Evolutionary conservation across 257 asterid species (phyloP).

Genomic region (Penstemon barbatus): DNA sequence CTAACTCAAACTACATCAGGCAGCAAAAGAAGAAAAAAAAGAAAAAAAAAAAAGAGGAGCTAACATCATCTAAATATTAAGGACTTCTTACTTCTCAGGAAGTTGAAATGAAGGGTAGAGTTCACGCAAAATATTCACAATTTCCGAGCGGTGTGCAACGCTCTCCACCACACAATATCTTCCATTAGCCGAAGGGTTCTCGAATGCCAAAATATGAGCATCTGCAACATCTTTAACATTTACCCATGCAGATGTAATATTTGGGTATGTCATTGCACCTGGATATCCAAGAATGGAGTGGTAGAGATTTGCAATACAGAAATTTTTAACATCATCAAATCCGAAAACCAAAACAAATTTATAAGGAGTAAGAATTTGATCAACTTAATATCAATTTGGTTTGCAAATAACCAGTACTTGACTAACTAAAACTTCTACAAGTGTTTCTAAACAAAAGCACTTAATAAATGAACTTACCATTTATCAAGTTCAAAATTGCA

Average conservation of each 20-base stretch:
- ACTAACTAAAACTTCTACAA: neutral
- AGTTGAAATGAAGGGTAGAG: slow-evolving; percentile 42
- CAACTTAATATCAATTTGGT: neutral
- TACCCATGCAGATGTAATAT: slow-evolving; percentile 47
- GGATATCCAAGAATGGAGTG: slow-evolving; percentile 30
- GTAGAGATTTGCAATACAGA: neutral
- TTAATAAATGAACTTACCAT: slow-evolving; percentile 37
- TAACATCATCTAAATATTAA: too few species aligned
- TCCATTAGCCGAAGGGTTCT: slow-evolving; percentile 52
- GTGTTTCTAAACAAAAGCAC: neutral
- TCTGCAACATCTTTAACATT: slow-evolving; percentile 55
- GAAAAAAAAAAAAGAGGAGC: too few species aligned
- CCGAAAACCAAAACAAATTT: neutral
- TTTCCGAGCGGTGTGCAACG: slow-evolving; percentile 43
- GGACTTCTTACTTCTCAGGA: slow-evolving; percentile 48
- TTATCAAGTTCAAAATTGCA: slow-evolving; percentile 41
- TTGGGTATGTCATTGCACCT: slow-evolving; percentile 51
- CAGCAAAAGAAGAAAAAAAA: too few species aligned
- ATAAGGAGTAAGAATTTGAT: slow-evolving; percentile 2
- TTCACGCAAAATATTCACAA: slow-evolving; percentile 43
- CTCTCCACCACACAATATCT: slow-evolving; percentile 49
- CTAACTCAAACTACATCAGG: too few species aligned
- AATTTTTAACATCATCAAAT: slow-evolving; percentile 4
- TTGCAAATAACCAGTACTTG: neutral
- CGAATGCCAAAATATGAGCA: slow-evolving; percentile 54